A percentile compares a stretch with the other conserved stretches of the same genome.
Conservation (phyloP, 2,329 filamentous ascomycete genomes). For the Boeremia lycopersici region DNA sequence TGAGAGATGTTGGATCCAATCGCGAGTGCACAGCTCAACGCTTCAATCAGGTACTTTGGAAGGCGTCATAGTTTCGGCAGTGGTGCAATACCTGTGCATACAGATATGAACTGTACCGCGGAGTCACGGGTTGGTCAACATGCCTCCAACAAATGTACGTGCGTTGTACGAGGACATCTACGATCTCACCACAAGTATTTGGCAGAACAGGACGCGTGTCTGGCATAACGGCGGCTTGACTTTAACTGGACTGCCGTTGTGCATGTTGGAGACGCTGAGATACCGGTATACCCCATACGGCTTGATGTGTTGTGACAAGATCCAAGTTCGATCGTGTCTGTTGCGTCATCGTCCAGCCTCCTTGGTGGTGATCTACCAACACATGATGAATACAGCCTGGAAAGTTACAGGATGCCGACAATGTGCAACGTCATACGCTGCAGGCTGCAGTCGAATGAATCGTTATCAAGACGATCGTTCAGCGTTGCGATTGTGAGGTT, state of each 20-base stretch:
- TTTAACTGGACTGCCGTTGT: neutral
- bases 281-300: neutral
- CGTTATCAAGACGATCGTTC: neutral
- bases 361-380: neutral
- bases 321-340: neutral
- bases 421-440: neutral
- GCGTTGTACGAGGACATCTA: neutral
- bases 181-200: neutral
- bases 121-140: too few species aligned
- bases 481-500: neutral
- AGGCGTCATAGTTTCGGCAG: too few species aligned
- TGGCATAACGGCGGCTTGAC: neutral
- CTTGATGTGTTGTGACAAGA: neutral
- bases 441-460: neutral
- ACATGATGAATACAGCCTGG: neutral
- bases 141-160: too few species aligned
- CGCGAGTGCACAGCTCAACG: too few species aligned
- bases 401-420: neutral
- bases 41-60: too few species aligned
- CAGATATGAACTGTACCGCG: too few species aligned
- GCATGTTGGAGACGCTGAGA: neutral
- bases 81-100: too few species aligned
- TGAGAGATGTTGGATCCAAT: too few species aligned
- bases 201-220: neutral
- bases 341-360: constrained; percentile 10